phyloP scores from a whole-genome alignment of 2,329 filamentous ascomycete genomes.

The Neonectria hederae region DNA sequence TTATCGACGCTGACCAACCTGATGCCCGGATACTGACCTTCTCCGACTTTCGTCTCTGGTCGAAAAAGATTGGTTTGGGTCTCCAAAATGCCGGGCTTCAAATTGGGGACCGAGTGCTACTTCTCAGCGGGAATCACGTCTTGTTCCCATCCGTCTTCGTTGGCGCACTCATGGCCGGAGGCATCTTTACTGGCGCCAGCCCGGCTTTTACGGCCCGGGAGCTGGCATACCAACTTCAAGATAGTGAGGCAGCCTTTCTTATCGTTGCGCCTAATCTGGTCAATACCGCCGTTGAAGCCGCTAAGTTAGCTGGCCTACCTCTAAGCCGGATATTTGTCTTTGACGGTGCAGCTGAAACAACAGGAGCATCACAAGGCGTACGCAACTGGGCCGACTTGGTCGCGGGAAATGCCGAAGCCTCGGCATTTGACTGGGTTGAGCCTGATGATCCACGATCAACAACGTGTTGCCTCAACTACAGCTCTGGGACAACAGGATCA shows the following conservation, averaged over 20 bases:
- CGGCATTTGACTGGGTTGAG: constrained; percentile 69
- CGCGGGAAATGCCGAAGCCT: constrained; percentile 52
- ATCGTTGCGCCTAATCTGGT: constrained; percentile 68
- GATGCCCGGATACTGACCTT: constrained; percentile 73
- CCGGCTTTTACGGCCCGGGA: constrained; percentile 74
- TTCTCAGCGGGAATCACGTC: constrained; percentile 79
- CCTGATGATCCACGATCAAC: constrained; percentile 59
- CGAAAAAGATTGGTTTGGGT: constrained; percentile 76
- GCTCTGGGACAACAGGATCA: constrained; percentile 78
- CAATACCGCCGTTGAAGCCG: constrained; percentile 73
- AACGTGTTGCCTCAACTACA: constrained; percentile 79
- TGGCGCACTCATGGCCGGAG: constrained; percentile 79
- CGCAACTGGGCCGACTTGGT: constrained; percentile 72
- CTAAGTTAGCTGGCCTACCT: constrained; percentile 63
- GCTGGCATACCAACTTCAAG: constrained; percentile 77
- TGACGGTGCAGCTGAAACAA: constrained; percentile 56
- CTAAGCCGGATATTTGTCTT: constrained; percentile 72
- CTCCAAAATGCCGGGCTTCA: constrained; percentile 70
- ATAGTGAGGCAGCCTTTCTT: constrained; percentile 74
- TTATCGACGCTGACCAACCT: constrained; percentile 73
- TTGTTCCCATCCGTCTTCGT: constrained; percentile 77
- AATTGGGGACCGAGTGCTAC: constrained; percentile 73
- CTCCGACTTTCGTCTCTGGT: constrained; percentile 71
- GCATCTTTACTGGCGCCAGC: constrained; percentile 80
- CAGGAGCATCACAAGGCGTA: background rate